phyloP scores from a whole-genome alignment of 345 rosid genomes.

The Laguncularia racemosa region DNA sequence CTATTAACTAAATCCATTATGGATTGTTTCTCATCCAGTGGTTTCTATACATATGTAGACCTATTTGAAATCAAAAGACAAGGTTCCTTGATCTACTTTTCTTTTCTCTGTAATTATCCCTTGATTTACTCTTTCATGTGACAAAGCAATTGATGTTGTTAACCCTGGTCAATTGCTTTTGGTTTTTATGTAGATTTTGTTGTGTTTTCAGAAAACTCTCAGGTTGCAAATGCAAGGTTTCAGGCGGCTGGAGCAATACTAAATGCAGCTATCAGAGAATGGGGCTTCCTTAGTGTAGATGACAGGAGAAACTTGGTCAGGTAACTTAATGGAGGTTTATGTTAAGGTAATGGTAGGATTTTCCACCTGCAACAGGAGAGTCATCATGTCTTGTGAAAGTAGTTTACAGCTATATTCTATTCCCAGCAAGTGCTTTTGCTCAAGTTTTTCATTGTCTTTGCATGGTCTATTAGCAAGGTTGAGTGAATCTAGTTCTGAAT shows the following conservation, averaged over 20 bases:
- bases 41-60: too few relatives aligned
- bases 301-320: constrained; percentile 74
- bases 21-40: too few relatives aligned
- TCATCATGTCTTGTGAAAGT: neutral
- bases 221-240: constrained; percentile 86
- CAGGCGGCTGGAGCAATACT: constrained; percentile 95
- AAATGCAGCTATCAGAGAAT: constrained; percentile 94
- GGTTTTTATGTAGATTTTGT: constrained; percentile 3
- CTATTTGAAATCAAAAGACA: too few relatives aligned
- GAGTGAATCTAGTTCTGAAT: too few relatives aligned
- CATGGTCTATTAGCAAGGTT: too few relatives aligned
- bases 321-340: constrained; percentile 19
- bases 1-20: too few relatives aligned
- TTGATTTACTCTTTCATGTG: too few relatives aligned
- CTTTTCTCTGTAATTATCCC: too few relatives aligned
- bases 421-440: neutral
- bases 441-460: neutral
- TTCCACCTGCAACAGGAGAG: neutral
- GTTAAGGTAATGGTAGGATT: neutral
- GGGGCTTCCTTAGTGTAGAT: constrained; percentile 68
- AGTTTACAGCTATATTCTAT: neutral
- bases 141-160: too few relatives aligned
- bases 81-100: too few relatives aligned
- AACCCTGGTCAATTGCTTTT: too few relatives aligned
- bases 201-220: constrained; percentile 70